A percentile compares a stretch with the other conserved stretches of the same genome.
Conservation (phyloP, 106 monocot genomes). For the Amphibolis antarctica region DNA sequence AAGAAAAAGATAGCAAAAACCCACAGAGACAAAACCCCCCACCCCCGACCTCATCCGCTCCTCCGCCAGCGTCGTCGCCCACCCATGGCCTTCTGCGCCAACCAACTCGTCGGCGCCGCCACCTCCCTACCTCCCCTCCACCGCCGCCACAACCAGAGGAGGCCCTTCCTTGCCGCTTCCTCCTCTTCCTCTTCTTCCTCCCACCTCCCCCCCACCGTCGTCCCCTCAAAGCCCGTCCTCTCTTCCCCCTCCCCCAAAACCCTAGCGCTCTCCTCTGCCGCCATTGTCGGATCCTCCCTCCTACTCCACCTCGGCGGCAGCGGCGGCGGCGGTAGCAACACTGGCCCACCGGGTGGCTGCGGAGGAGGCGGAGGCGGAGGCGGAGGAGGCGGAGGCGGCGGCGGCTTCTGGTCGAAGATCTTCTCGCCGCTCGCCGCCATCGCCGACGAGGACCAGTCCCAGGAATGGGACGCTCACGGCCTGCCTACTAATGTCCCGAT, state of each 20-base stretch:
- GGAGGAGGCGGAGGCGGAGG: conserved; percentile 31
- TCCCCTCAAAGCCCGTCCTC: neutral
- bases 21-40: neutral
- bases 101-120: neutral
- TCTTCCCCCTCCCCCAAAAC: conserved; percentile 3
- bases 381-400: conserved; percentile 38
- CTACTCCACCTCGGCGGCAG: conserved; percentile 21
- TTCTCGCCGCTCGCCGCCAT: conserved; percentile 34
- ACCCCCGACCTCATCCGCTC: neutral
- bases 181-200: conserved; percentile 8
- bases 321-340: conserved; percentile 8
- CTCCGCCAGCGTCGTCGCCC: neutral
- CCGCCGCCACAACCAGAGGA: neutral
- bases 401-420: conserved; percentile 60
- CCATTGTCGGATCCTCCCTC: conserved; percentile 28
- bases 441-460: conserved; percentile 41
- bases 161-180: too few species aligned
- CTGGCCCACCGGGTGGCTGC: too few species aligned
- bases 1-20: neutral
- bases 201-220: neutral
- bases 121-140: too few species aligned
- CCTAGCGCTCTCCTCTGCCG: conserved; percentile 16
- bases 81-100: conserved; percentile 16
- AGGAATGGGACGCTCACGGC: conserved; percentile 81
- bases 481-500: conserved; percentile 70